Conservation (phyloP, 73 alveolate species). For the Diophrys appendiculata region DNA sequence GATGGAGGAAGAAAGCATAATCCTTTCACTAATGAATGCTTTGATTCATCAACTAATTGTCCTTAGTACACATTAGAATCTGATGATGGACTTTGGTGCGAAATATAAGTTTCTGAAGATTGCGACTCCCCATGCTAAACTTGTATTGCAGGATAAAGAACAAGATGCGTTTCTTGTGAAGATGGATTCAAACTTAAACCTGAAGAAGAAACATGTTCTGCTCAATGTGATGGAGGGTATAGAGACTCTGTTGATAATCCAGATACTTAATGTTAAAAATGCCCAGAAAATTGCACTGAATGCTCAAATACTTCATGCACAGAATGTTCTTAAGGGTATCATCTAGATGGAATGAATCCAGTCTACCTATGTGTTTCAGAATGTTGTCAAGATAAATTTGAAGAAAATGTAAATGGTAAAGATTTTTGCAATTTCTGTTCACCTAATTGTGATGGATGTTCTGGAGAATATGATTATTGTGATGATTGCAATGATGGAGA, state of each 20-base stretch:
- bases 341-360: too few relatives aligned
- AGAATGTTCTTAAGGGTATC: too few relatives aligned
- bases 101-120: not conserved
- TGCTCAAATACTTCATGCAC: not conserved
- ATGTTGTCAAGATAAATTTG: too few relatives aligned
- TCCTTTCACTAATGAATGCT: not conserved
- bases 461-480: too few relatives aligned
- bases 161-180: not conserved
- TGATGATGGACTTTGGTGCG: not conserved
- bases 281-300: not conserved
- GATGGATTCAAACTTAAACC: not conserved
- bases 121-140: not conserved
- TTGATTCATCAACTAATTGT: not conserved
- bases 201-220: not conserved
- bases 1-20: not conserved
- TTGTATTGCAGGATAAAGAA: not conserved
- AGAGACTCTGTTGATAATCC: not conserved
- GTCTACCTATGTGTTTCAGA: too few relatives aligned
- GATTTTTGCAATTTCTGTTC: too few relatives aligned
- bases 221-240: not conserved
- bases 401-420: too few relatives aligned
- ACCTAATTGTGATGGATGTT: too few relatives aligned
- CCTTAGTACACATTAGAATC: not conserved
- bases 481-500: too few relatives aligned
- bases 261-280: not conserved